A percentile compares a stretch with the other conserved stretches of the same genome.
Conservation (phyloP, 306 rosid genomes). For the Vigna hirtella region DNA sequence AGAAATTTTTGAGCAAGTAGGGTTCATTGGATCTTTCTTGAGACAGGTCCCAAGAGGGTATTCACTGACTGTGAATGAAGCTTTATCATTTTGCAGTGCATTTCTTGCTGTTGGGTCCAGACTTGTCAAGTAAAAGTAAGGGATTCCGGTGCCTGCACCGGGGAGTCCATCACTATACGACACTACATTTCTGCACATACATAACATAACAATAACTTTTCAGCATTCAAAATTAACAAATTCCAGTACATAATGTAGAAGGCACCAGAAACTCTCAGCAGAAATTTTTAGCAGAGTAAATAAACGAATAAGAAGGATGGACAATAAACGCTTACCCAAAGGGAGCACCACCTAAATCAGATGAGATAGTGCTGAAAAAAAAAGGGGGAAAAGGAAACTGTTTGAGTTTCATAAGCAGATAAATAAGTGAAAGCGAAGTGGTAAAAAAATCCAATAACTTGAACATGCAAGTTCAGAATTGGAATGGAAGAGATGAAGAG, state of each 20-base stretch:
- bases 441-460: too few relatives aligned
- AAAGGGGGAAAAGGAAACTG: neutral
- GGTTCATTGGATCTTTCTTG: conserved; percentile 81
- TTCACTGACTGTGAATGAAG: conserved; percentile 85
- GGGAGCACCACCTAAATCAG: conserved; percentile 88
- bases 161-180: conserved; percentile 90
- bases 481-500: neutral
- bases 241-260: neutral
- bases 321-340: conserved; percentile 70
- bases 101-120: conserved; percentile 88
- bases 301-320: neutral
- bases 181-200: conserved; percentile 77
- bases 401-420: too few relatives aligned
- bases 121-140: conserved; percentile 89
- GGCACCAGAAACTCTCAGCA: neutral
- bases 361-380: conserved; percentile 80
- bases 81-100: conserved; percentile 68
- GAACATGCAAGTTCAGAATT: neutral
- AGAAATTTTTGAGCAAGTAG: conserved; percentile 84
- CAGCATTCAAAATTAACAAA: neutral
- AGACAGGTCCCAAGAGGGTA: conserved; percentile 91
- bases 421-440: too few relatives aligned
- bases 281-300: neutral
- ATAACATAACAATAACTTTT: conserved; percentile 2
- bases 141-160: conserved; percentile 68